These are phyloP conservation scores for Verticillium nonalfalfae DNA, from an alignment of 2,329 filamentous ascomycete genomes.

Conservation along the genomic window DNA sequence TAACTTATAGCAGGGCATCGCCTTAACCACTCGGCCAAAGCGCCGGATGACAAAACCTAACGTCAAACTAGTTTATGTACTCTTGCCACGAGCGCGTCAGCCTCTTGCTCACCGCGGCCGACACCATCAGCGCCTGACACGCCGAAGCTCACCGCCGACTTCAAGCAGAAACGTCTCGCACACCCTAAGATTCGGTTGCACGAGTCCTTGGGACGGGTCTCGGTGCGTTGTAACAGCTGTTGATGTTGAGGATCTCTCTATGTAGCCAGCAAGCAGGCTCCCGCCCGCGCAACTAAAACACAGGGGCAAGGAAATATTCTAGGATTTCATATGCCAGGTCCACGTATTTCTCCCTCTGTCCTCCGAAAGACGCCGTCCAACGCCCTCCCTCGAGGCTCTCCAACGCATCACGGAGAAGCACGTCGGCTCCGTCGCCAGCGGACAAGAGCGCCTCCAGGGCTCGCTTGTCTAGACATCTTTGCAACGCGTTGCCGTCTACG, in stretches of 20 bases:
- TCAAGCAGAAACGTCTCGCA: too few relatives aligned
- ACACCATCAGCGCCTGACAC: too few relatives aligned
- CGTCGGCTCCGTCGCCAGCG: constrained; percentile 19
- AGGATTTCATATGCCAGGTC: constrained; percentile 47
- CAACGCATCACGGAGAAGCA: constrained; percentile 41
- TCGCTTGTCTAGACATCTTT: constrained; percentile 41
- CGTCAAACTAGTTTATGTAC: background rate
- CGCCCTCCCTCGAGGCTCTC: constrained; percentile 39
- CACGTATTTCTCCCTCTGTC: constrained; percentile 28
- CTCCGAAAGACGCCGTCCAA: constrained; percentile 27
- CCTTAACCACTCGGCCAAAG: background rate
- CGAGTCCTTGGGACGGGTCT: too few relatives aligned
- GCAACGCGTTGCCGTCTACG: constrained; percentile 61
- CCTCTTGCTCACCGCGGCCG: too few relatives aligned
- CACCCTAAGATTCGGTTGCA: too few relatives aligned
- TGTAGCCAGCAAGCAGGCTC: background rate
- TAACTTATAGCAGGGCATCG: background rate
- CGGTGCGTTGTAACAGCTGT: too few relatives aligned
- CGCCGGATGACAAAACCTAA: background rate
- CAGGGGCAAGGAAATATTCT: constrained; percentile 44
- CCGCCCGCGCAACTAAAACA: constrained; percentile 27
- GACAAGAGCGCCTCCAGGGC: constrained; percentile 35
- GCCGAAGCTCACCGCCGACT: too few relatives aligned
- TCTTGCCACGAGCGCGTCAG: background rate
- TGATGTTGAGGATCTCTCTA: background rate